Evolutionary conservation across 2,329 filamentous ascomycete genomes (phyloP).

Genomic region (Colletotrichum abscissum): DNA sequence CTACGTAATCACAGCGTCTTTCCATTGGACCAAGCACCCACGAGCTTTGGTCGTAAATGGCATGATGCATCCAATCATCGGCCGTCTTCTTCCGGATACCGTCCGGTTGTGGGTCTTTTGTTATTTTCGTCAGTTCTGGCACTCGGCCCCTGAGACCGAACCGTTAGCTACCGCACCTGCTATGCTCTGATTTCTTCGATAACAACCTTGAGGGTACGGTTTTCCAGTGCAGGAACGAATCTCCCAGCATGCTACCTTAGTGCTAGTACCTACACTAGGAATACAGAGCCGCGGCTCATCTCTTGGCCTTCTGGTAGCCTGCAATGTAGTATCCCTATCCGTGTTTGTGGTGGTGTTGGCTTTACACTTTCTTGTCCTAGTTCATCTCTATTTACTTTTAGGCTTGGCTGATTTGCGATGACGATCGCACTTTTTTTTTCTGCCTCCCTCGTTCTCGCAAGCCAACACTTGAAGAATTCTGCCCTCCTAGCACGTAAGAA

Average conservation of each 20-base stretch:
- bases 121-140: not conserved
- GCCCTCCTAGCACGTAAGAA: not conserved
- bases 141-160: not conserved
- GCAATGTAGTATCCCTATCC: not conserved
- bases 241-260: not conserved
- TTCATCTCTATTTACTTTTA: not conserved
- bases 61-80: not conserved
- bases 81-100: not conserved
- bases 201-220: too few species aligned
- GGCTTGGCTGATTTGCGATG: not conserved
- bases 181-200: too few species aligned
- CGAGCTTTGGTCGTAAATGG: not conserved
- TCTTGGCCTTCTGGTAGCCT: slow-evolving; percentile 19
- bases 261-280: not conserved
- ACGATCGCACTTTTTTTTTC: not conserved
- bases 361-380: not conserved
- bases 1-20: not conserved
- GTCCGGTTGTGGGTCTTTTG: not conserved
- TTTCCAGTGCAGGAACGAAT: not conserved
- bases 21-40: not conserved
- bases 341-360: not conserved
- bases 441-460: not conserved
- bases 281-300: slow-evolving; percentile 5
- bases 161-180: not conserved
- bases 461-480: not conserved